Percentiles rank a stretch among this genome's conserved stretches.
These are phyloP conservation scores for Perkinsus olseni DNA, from an alignment of 169 alveolate species.

Conservation along the genomic window DNA sequence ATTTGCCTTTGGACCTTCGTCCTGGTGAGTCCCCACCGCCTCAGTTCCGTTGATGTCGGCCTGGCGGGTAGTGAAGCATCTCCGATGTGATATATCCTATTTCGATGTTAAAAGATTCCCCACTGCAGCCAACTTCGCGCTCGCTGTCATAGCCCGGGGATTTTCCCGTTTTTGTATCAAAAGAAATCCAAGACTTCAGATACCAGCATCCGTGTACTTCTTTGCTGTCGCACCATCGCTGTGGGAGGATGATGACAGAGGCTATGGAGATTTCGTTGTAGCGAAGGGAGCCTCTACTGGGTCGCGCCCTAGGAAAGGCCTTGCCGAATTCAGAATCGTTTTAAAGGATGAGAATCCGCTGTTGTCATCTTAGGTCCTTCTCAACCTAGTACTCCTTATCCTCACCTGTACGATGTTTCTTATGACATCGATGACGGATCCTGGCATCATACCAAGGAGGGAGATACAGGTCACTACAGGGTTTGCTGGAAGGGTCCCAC, in stretches of 20 bases:
- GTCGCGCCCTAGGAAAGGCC: too few species aligned
- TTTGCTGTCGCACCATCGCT: background rate
- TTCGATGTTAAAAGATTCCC: too few species aligned
- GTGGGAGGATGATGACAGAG: background rate
- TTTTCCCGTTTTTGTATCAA: too few species aligned
- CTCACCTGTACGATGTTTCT: background rate
- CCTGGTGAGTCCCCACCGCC: background rate
- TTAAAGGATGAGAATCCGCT: too few species aligned
- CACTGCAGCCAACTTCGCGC: too few species aligned
- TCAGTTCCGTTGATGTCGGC: background rate
- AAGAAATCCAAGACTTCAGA: too few species aligned
- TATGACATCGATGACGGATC: background rate
- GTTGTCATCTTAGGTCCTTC: background rate
- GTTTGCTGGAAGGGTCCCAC: too few species aligned
- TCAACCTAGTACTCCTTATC: background rate
- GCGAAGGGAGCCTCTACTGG: background rate
- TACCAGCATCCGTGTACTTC: background rate
- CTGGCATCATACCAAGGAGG: background rate
- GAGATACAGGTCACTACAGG: constrained; percentile 3
- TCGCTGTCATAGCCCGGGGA: too few species aligned
- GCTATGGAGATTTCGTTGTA: background rate
- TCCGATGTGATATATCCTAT: too few species aligned
- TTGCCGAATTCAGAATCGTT: too few species aligned
- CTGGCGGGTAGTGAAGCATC: too few species aligned
- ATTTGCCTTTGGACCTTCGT: background rate